Evolutionary conservation across 108 stramenopile genomes (phyloP).

Genomic region (Nannochloropsis oceanica): DNA sequence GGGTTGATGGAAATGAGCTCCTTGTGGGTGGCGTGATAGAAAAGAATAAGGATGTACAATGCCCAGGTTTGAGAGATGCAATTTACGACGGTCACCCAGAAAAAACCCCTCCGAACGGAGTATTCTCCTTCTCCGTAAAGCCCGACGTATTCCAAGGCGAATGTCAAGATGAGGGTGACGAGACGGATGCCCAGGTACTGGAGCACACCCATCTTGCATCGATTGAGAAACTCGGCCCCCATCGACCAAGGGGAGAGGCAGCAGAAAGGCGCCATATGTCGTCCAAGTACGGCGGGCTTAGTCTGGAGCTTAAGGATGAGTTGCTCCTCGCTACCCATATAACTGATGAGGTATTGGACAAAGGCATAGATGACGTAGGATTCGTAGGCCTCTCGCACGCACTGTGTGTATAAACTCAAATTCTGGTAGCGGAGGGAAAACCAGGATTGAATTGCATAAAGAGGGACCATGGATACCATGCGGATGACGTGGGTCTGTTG

Average conservation of each 20-base stretch:
- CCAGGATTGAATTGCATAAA: constrained; percentile 31
- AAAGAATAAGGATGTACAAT: constrained; percentile 36
- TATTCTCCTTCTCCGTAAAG: constrained; percentile 29
- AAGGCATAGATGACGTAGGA: constrained; percentile 41
- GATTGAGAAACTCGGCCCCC: constrained; percentile 32
- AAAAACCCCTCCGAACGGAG: constrained; percentile 15
- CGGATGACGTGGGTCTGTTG: constrained; percentile 37
- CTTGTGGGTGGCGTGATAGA: constrained; percentile 36
- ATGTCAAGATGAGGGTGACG: not conserved
- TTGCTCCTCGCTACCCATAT: not conserved
- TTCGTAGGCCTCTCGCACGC: constrained; percentile 23
- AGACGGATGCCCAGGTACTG: constrained; percentile 11
- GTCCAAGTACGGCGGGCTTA: constrained; percentile 13
- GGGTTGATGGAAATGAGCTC: constrained; percentile 31
- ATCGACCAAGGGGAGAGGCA: constrained; percentile 31
- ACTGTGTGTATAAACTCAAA: not conserved
- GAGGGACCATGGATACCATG: constrained; percentile 38
- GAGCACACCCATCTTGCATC: constrained; percentile 30
- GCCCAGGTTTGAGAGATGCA: constrained; percentile 38
- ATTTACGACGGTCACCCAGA: constrained; percentile 27
- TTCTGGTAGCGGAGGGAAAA: constrained; percentile 20
- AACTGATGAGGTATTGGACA: constrained; percentile 29
- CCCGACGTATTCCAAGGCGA: not conserved
- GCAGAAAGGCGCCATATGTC: constrained; percentile 29
- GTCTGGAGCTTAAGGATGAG: constrained; percentile 3